phyloP scores from a whole-genome alignment of 2,329 filamentous ascomycete genomes.

The Cyclaneusma minus region DNA sequence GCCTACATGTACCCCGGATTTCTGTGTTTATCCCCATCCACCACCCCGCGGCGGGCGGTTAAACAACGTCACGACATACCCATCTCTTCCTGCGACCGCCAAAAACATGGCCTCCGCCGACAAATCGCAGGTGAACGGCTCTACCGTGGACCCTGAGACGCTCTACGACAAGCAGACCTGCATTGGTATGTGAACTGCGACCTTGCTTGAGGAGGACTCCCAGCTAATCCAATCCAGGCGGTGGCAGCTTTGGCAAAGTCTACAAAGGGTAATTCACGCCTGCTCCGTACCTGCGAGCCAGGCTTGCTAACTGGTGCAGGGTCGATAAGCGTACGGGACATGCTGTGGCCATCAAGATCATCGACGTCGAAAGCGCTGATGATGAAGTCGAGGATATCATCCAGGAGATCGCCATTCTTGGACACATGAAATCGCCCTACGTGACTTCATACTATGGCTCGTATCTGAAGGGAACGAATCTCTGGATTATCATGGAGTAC shows the following conservation, averaged over 20 bases:
- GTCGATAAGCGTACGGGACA: constrained; percentile 89
- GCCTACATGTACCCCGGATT: too few relatives aligned
- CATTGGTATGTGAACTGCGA: constrained; percentile 46
- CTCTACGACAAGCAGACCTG: constrained; percentile 89
- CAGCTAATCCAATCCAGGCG: constrained; percentile 39
- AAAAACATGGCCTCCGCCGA: not conserved
- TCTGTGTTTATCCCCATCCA: too few relatives aligned
- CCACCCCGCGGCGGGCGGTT: too few relatives aligned
- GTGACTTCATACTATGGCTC: constrained; percentile 98
- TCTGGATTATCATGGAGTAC: constrained; percentile 99
- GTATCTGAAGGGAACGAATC: constrained; percentile 84
- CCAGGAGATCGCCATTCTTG: constrained; percentile 94
- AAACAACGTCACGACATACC: too few relatives aligned
- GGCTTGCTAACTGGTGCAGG: constrained; percentile 27
- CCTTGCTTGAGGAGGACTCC: constrained; percentile 4
- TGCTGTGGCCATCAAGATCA: constrained; percentile 94
- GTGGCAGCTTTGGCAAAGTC: constrained; percentile 95
- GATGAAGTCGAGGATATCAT: constrained; percentile 99
- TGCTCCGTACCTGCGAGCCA: constrained; percentile 1
- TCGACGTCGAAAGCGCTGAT: constrained; percentile 97
- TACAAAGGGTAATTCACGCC: constrained; percentile 67
- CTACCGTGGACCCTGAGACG: constrained; percentile 77
- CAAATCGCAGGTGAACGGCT: not conserved
- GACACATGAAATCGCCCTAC: constrained; percentile 87
- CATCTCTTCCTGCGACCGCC: too few relatives aligned